Evolutionary conservation across 331 rosid genomes (phyloP).

Genomic region (Rosa hybrid): DNA sequence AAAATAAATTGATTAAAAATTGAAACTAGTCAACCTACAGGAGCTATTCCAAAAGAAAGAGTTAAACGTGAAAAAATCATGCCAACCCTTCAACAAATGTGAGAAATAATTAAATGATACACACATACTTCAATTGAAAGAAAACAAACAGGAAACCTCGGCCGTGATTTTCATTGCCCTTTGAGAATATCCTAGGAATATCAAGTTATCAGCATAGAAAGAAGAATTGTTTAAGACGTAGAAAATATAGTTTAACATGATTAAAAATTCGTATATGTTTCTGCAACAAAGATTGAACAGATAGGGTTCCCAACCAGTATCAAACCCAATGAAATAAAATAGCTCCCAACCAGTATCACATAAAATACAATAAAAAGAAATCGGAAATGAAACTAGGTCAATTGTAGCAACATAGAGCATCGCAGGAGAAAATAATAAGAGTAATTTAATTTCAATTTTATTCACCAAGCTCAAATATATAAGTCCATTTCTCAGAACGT

Average conservation of each 20-base stretch:
- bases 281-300: slow-evolving; percentile 9
- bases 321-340: background rate
- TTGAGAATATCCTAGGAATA: background rate
- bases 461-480: background rate
- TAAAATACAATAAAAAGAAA: background rate
- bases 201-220: background rate
- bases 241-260: background rate
- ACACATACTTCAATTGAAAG: background rate
- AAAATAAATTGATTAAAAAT: background rate
- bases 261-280: background rate
- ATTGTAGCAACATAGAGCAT: background rate
- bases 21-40: slow-evolving; percentile 23
- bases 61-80: slow-evolving; percentile 13
- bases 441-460: background rate
- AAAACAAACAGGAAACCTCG: slow-evolving; percentile 17
- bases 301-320: too few species aligned
- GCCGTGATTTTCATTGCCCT: slow-evolving; percentile 1
- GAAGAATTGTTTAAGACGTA: background rate
- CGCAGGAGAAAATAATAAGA: background rate
- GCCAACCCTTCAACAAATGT: slow-evolving; percentile 23
- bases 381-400: background rate
- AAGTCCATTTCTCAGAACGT: background rate
- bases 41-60: slow-evolving; percentile 22
- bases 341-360: slow-evolving; percentile 1
- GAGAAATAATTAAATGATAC: background rate